Evolutionary conservation across 176 grass and related monocot genomes (phyloP).

Genomic region (Phoenix roebelenii): DNA sequence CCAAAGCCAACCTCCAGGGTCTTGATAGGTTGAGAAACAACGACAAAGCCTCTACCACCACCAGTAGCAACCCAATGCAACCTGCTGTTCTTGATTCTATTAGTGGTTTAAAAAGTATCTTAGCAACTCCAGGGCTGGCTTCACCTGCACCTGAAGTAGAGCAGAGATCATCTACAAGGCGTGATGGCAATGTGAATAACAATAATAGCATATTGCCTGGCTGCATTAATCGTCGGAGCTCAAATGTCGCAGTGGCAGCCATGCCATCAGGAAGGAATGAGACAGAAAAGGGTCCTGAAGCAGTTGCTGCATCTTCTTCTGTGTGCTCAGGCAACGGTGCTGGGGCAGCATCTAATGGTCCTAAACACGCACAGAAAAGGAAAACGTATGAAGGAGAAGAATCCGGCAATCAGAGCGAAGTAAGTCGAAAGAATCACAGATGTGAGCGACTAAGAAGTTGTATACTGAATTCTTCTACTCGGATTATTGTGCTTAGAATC

Average conservation of each 20-base stretch:
- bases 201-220: neutral
- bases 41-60: slow-evolving; percentile 14
- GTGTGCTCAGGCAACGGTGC: slow-evolving; percentile 40
- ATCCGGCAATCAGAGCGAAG: slow-evolving; percentile 20
- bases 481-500: neutral
- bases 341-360: slow-evolving; percentile 24
- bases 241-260: slow-evolving; percentile 3
- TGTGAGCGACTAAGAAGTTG: neutral
- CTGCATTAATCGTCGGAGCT: neutral
- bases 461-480: too few species aligned
- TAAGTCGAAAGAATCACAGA: slow-evolving; percentile 7
- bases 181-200: neutral
- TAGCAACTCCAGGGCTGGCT: too few species aligned
- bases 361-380: slow-evolving; percentile 12
- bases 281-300: slow-evolving; percentile 5
- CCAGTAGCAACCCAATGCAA: slow-evolving; percentile 1
- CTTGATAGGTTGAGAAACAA: slow-evolving; percentile 23
- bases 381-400: slow-evolving; percentile 31
- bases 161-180: neutral
- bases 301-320: slow-evolving; percentile 16
- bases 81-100: slow-evolving; percentile 12
- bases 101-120: neutral
- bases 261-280: neutral
- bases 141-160: neutral
- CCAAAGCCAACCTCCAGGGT: slow-evolving; percentile 15